Conservation (phyloP, 2,329 filamentous ascomycete species). For the Cryphonectria parasitica region DNA sequence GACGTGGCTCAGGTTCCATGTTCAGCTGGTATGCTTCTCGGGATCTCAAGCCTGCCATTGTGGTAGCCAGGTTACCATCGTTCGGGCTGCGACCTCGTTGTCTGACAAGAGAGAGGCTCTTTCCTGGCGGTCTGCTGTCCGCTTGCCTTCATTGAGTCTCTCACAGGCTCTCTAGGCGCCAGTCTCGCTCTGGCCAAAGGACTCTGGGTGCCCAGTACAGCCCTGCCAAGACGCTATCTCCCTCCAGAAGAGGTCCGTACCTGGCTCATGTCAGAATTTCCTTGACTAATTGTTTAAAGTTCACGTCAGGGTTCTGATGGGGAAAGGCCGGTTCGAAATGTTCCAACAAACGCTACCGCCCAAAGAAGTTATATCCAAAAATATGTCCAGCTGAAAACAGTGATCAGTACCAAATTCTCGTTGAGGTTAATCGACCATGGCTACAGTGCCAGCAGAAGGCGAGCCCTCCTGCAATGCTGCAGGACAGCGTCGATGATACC, state of each 20-base stretch:
- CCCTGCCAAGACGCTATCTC: slow-evolving; percentile 7
- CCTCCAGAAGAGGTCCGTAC: slow-evolving; percentile 14
- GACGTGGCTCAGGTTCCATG: not conserved
- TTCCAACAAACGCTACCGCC: not conserved
- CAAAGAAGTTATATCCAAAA: not conserved
- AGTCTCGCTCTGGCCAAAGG: not conserved
- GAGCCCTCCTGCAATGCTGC: not conserved
- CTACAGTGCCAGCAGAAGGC: not conserved
- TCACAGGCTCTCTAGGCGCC: not conserved
- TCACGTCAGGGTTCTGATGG: not conserved
- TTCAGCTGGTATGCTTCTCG: not conserved
- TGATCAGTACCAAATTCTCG: not conserved
- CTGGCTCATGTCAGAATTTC: not conserved
- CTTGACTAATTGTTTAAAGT: not conserved
- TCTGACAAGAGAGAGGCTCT: not conserved
- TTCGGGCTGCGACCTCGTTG: not conserved
- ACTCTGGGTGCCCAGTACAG: not conserved
- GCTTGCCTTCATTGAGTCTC: not conserved
- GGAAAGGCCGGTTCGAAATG: not conserved
- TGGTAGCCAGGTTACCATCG: slow-evolving; percentile 16
- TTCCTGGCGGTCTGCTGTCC: slow-evolving; percentile 2
- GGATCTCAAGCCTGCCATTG: slow-evolving; percentile 11
- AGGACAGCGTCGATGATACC: not conserved
- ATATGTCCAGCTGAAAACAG: not conserved
- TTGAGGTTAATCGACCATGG: not conserved